Evolutionary conservation across 257 asterid genomes (phyloP).

Genomic region (Prunella vulgaris): DNA sequence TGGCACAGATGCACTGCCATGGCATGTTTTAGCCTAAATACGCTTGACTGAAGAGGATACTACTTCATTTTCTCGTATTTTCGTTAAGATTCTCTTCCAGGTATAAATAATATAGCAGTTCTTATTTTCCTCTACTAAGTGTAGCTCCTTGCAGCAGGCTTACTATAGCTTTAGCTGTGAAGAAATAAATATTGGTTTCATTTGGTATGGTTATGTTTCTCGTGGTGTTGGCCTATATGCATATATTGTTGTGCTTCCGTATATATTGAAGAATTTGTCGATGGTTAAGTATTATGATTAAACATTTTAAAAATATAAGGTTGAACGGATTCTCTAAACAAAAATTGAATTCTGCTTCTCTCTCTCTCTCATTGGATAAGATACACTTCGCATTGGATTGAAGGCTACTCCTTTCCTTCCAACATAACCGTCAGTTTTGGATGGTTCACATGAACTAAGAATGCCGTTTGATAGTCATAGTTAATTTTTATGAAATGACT

Average conservation of each 20-base stretch:
- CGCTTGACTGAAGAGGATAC: conserved; percentile 96
- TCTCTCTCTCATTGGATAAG: too few relatives aligned
- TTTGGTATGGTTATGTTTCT: not conserved
- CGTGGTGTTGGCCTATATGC: too few relatives aligned
- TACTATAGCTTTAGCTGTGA: not conserved
- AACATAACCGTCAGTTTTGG: too few relatives aligned
- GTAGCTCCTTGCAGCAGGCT: not conserved
- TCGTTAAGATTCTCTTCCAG: conserved; percentile 94
- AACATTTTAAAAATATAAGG: too few relatives aligned
- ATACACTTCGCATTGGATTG: too few relatives aligned
- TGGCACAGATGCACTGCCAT: conserved; percentile 80
- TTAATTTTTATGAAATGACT: too few relatives aligned
- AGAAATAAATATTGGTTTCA: not conserved
- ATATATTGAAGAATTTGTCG: not conserved
- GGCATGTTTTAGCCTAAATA: conserved; percentile 80
- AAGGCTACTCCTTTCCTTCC: too few relatives aligned
- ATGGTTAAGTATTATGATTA: not conserved
- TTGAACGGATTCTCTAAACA: not conserved
- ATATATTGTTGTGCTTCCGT: too few relatives aligned
- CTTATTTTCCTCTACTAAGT: not conserved
- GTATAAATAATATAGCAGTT: conserved; percentile 31
- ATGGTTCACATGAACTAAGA: too few relatives aligned
- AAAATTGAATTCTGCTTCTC: not conserved
- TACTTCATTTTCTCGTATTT: conserved; percentile 92
- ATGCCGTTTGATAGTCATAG: too few relatives aligned